phyloP scores from a whole-genome alignment of 2,329 filamentous ascomycete genomes.

The Fusarium graminum region DNA sequence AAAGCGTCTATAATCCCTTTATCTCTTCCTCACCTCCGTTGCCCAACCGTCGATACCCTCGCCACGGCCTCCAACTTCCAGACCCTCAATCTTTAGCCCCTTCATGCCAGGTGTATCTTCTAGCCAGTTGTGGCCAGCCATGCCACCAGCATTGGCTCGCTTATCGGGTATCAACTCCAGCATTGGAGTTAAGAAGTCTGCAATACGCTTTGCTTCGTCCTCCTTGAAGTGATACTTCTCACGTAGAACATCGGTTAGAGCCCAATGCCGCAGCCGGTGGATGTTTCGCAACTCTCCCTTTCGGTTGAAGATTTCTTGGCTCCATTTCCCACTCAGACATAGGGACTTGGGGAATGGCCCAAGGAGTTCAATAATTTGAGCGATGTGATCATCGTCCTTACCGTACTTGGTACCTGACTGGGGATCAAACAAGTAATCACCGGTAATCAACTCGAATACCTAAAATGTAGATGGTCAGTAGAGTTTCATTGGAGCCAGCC shows the following conservation, averaged over 20 bases:
- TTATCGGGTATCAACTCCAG: conserved; percentile 89
- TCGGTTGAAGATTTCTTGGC: conserved; percentile 97
- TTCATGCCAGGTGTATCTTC: conserved; percentile 92
- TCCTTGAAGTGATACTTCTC: conserved; percentile 97
- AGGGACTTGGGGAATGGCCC: conserved; percentile 93
- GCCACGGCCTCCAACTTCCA: conserved; percentile 84
- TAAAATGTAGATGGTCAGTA: conserved; percentile 55
- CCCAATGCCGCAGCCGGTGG: conserved; percentile 95
- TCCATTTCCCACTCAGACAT: conserved; percentile 95
- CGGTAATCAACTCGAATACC: conserved; percentile 98
- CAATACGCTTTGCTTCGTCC: conserved; percentile 81
- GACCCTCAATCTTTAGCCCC: conserved; percentile 75
- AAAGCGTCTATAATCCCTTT: conserved; percentile 48
- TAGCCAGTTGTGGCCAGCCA: conserved; percentile 87
- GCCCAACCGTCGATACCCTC: conserved; percentile 97
- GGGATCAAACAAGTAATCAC: conserved; percentile 97
- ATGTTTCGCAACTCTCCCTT: conserved; percentile 98
- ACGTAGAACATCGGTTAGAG: conserved; percentile 87
- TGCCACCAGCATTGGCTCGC: conserved; percentile 94
- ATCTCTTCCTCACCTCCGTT: conserved; percentile 86
- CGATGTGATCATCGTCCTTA: conserved; percentile 99
- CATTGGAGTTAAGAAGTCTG: conserved; percentile 90
- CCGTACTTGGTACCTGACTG: conserved; percentile 99
- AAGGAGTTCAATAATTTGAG: conserved; percentile 97
- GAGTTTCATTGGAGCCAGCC: background rate